Conservation (phyloP, 305 asterid genomes). For the Fraxinus velutina region DNA sequence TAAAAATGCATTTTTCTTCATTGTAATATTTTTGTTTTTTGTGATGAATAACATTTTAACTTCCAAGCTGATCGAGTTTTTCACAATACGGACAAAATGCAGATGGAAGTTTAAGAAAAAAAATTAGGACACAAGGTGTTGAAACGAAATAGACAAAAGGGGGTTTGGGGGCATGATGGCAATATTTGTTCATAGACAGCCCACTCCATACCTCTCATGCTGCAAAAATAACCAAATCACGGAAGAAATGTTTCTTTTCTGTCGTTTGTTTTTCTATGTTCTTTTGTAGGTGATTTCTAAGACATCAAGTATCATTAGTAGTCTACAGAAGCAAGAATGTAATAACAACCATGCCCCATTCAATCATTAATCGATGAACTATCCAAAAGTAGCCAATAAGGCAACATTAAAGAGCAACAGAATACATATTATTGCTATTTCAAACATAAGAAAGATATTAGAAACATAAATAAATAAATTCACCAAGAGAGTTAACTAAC, state of each 20-base stretch:
- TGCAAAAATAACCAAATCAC: not conserved
- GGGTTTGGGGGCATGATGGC: not conserved
- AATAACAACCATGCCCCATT: not conserved
- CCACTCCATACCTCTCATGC: not conserved
- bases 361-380: not conserved
- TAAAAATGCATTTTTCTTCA: too few relatives aligned
- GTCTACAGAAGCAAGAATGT: not conserved
- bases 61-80: too few relatives aligned
- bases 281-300: not conserved
- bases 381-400: not conserved
- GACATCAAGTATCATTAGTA: not conserved
- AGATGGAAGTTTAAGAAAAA: not conserved
- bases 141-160: not conserved
- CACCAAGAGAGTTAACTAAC: conserved; percentile 26
- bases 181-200: not conserved
- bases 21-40: too few relatives aligned
- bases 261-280: not conserved
- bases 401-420: not conserved
- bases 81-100: not conserved
- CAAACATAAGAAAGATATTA: not conserved
- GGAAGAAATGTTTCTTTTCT: not conserved
- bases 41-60: too few relatives aligned
- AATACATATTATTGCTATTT: not conserved
- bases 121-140: not conserved
- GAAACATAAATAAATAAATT: not conserved